A percentile compares a stretch with the other conserved stretches of the same genome.
phyloP scores from a whole-genome alignment of 2,329 filamentous ascomycete genomes.

The Pseudogymnoascus sp. region DNA sequence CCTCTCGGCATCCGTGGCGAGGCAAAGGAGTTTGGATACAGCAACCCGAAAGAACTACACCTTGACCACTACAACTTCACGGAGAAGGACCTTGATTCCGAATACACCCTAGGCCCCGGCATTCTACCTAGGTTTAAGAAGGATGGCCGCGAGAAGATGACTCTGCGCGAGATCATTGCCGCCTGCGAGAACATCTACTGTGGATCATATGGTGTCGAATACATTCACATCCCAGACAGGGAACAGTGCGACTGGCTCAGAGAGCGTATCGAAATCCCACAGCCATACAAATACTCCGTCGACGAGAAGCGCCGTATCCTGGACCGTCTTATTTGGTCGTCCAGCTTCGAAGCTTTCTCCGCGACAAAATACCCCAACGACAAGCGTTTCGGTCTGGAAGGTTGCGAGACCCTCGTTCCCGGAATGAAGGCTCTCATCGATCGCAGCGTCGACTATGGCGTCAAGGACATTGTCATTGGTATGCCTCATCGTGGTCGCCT shows the following conservation, averaged over 20 bases:
- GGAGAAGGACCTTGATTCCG: slow-evolving; percentile 85
- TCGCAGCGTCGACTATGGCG: slow-evolving; percentile 93
- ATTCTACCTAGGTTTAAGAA: slow-evolving; percentile 91
- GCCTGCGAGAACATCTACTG: slow-evolving; percentile 95
- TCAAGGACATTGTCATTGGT: slow-evolving; percentile 98
- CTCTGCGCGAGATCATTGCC: slow-evolving; percentile 83
- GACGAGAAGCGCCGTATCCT: slow-evolving; percentile 98
- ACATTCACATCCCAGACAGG: slow-evolving; percentile 96
- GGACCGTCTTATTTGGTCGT: slow-evolving; percentile 96
- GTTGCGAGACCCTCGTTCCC: slow-evolving; percentile 91
- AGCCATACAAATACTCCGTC: slow-evolving; percentile 93
- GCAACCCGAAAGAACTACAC: slow-evolving; percentile 84
- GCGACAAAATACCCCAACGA: slow-evolving; percentile 98
- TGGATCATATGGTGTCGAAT: slow-evolving; percentile 94
- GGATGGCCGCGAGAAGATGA: slow-evolving; percentile 89
- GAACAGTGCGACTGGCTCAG: slow-evolving; percentile 98
- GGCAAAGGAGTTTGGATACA: slow-evolving; percentile 74
- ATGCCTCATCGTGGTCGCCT: slow-evolving; percentile 99
- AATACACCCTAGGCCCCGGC: slow-evolving; percentile 86
- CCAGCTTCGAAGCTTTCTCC: slow-evolving; percentile 91
- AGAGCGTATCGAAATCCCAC: slow-evolving; percentile 86
- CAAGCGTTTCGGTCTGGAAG: slow-evolving; percentile 97
- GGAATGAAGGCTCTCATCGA: slow-evolving; percentile 99
- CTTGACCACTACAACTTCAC: slow-evolving; percentile 93
- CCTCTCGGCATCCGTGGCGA: slow-evolving; percentile 88